Conservation (phyloP, 2,329 filamentous ascomycete genomes). For the Trichoderma sp. region DNA sequence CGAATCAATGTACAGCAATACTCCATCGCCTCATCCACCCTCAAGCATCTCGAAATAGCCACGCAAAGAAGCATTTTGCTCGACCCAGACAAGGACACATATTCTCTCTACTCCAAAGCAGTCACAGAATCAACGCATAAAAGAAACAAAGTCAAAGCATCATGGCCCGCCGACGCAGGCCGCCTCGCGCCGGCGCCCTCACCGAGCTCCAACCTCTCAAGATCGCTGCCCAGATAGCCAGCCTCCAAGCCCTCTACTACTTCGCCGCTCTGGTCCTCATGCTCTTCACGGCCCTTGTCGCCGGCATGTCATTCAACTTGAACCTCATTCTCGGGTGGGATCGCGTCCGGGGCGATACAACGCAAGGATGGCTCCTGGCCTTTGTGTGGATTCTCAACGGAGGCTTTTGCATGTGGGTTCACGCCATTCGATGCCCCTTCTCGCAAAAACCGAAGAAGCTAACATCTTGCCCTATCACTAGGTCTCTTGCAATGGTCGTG, state of each 20-base stretch:
- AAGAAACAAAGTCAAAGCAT: not conserved
- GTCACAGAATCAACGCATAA: not conserved
- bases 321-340: slow-evolving; percentile 63
- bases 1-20: slow-evolving; percentile 11
- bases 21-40: not conserved
- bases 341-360: slow-evolving; percentile 63
- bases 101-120: not conserved
- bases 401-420: slow-evolving; percentile 55
- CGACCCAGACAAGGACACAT: not conserved
- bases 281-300: slow-evolving; percentile 62
- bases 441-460: not conserved
- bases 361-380: slow-evolving; percentile 62
- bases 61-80: not conserved
- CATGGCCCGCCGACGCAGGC: slow-evolving; percentile 61
- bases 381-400: slow-evolving; percentile 63
- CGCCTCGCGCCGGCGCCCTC: slow-evolving; percentile 63
- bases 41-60: not conserved
- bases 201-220: slow-evolving; percentile 64
- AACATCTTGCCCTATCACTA: slow-evolving; percentile 42
- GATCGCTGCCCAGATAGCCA: slow-evolving; percentile 62
- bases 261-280: slow-evolving; percentile 54
- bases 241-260: slow-evolving; percentile 62
- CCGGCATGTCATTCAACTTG: slow-evolving; percentile 57
- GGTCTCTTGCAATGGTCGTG: slow-evolving; percentile 80
- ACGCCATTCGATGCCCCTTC: not conserved